These are phyloP conservation scores for Nothophoma quercina DNA, from an alignment of 2,329 filamentous ascomycete genomes.

Conservation along the genomic window DNA sequence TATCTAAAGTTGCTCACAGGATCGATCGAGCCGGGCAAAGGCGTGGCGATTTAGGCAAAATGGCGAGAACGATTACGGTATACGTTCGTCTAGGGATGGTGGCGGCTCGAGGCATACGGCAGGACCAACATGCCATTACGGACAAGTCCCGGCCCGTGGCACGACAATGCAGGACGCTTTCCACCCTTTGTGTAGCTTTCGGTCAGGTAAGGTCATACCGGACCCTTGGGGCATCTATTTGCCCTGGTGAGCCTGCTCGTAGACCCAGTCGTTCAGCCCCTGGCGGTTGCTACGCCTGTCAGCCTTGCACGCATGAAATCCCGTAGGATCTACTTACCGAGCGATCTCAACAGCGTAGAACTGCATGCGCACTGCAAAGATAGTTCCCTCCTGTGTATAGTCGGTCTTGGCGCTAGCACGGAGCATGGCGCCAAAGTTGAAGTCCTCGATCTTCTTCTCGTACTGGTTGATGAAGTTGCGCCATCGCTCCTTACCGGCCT, in stretches of 20 bases:
- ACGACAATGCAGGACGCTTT: conserved; percentile 12
- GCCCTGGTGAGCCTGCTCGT: conserved; percentile 74
- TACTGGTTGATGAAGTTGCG: conserved; percentile 92
- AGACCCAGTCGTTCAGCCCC: conserved; percentile 96
- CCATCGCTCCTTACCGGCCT: conserved; percentile 92
- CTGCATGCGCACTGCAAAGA: conserved; percentile 86
- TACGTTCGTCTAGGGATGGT: neutral
- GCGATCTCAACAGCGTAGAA: conserved; percentile 82
- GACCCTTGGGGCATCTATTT: conserved; percentile 24
- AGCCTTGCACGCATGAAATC: conserved; percentile 17
- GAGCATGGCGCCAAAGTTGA: conserved; percentile 96
- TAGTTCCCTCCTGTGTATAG: conserved; percentile 87
- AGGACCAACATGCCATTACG: conserved; percentile 5
- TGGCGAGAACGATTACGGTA: neutral
- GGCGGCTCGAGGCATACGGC: conserved; percentile 1
- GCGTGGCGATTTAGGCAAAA: neutral
- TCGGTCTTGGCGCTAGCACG: conserved; percentile 79
- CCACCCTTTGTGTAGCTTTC: neutral
- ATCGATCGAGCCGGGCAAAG: conserved; percentile 8
- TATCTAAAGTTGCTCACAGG: neutral
- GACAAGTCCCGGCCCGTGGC: conserved; percentile 7
- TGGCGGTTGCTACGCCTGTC: conserved; percentile 70
- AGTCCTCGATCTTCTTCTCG: conserved; percentile 95
- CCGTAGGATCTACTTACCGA: conserved; percentile 58
- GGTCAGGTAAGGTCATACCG: neutral